Conservation (phyloP, 345 rosid species). For the Acer yangbiense region DNA sequence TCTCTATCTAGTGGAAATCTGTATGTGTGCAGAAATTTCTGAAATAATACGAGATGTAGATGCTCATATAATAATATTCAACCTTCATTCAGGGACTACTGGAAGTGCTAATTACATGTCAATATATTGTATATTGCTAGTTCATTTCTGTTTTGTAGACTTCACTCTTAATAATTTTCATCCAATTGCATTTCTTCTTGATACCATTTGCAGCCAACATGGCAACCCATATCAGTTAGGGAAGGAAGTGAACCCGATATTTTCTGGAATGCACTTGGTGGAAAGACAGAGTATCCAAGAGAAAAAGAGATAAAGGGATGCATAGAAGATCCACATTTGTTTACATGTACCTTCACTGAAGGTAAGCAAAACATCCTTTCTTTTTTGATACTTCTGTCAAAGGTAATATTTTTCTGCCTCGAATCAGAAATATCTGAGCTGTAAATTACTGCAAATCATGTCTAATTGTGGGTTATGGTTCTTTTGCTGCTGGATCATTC, state of each 20-base stretch:
- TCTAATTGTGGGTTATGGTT: conserved; percentile 50
- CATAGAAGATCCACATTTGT: conserved; percentile 70
- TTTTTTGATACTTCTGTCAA: conserved; percentile 27
- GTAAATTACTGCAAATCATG: conserved; percentile 33
- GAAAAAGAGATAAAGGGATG: conserved; percentile 51
- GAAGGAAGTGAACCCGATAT: conserved; percentile 82
- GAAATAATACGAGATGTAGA: not conserved
- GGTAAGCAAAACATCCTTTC: conserved; percentile 51
- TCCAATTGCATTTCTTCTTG: conserved; percentile 1
- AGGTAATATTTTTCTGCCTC: conserved; percentile 43
- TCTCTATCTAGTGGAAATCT: not conserved
- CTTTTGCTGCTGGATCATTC: conserved; percentile 45
- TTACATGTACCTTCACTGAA: conserved; percentile 40
- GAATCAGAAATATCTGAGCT: conserved; percentile 50
- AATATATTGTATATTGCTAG: not conserved
- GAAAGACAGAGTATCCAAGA: conserved; percentile 70
- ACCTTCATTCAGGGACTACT: not conserved
- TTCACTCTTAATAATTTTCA: not conserved
- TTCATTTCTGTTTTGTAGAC: not conserved
- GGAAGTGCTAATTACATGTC: not conserved
- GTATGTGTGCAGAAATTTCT: not conserved
- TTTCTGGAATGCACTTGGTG: conserved; percentile 86
- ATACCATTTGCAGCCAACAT: conserved; percentile 56
- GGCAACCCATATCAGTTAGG: conserved; percentile 70
- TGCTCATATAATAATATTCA: not conserved